These are phyloP conservation scores for Talaromyces sp. DNA, from an alignment of 2,329 filamentous ascomycete species.

Conservation along the genomic window DNA sequence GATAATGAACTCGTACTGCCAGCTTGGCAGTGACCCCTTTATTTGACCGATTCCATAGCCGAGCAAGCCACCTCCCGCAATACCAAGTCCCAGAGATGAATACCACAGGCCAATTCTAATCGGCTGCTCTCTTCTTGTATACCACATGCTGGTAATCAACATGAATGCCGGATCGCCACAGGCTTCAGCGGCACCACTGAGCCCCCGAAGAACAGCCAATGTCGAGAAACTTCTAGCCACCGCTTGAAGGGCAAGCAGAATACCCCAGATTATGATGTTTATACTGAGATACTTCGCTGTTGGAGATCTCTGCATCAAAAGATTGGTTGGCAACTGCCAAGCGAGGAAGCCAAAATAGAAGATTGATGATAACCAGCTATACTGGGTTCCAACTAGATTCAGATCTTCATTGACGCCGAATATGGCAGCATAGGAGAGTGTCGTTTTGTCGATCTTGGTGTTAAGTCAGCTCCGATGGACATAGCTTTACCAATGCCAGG, in stretches of 20 bases:
- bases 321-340: slow-evolving; percentile 31
- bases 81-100: no score
- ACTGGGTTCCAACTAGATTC: slow-evolving; percentile 25
- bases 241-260: slow-evolving; percentile 52
- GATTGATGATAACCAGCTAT: slow-evolving; percentile 33
- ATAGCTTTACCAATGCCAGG: no score
- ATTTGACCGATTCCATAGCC: slow-evolving; percentile 62
- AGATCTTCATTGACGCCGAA: slow-evolving; percentile 57
- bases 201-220: slow-evolving; percentile 55
- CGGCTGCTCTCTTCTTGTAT: slow-evolving; percentile 60
- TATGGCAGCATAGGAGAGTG: slow-evolving; percentile 59
- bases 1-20: slow-evolving; percentile 60
- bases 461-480: background rate
- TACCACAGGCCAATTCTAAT: slow-evolving; percentile 59
- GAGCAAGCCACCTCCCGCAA: slow-evolving; percentile 39
- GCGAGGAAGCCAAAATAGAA: slow-evolving; percentile 36
- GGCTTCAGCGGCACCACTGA: slow-evolving; percentile 60
- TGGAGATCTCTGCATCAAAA: slow-evolving; percentile 29
- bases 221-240: slow-evolving; percentile 53
- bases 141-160: slow-evolving; percentile 60
- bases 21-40: slow-evolving; percentile 24
- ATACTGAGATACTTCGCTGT: slow-evolving; percentile 35
- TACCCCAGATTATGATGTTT: slow-evolving; percentile 53
- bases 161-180: slow-evolving; percentile 59
- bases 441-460: slow-evolving; percentile 59